Conservation (phyloP, 257 asterid species). For the Fraxinus pennsylvanica region DNA sequence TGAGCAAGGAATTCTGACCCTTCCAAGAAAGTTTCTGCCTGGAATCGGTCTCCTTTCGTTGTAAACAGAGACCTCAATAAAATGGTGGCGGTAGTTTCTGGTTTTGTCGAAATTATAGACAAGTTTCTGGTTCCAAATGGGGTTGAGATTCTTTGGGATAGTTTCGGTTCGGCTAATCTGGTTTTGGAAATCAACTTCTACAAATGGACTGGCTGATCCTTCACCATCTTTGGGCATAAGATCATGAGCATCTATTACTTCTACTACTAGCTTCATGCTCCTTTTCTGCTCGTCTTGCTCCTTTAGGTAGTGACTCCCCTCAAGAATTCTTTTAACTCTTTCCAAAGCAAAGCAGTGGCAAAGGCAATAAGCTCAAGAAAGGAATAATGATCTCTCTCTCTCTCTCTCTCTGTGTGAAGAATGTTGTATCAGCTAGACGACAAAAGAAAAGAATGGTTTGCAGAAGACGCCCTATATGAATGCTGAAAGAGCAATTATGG, state of each 20-base stretch:
- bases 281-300: constrained; percentile 44
- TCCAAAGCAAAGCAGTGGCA: constrained; percentile 43
- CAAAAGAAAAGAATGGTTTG: constrained; percentile 33
- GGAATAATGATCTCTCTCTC: background rate
- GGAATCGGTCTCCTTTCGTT: constrained; percentile 53
- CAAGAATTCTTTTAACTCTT: constrained; percentile 50
- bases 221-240: constrained; percentile 72
- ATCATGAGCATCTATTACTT: constrained; percentile 75
- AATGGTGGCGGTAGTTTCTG: constrained; percentile 34
- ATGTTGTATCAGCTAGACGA: background rate
- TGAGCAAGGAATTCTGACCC: constrained; percentile 62
- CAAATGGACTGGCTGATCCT: constrained; percentile 73
- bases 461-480: constrained; percentile 25
- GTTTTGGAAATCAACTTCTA: constrained; percentile 69
- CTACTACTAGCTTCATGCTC: constrained; percentile 60
- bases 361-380: constrained; percentile 25
- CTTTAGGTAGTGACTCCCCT: constrained; percentile 31
- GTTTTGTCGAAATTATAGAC: constrained; percentile 45
- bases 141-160: constrained; percentile 66
- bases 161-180: constrained; percentile 62
- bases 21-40: constrained; percentile 62
- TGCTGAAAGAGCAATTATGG: background rate
- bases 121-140: constrained; percentile 67
- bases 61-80: constrained; percentile 55
- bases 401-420: no score